Evolutionary conservation across 2,329 filamentous ascomycete species (phyloP).

Genomic region (Blastomyces gilchristii): DNA sequence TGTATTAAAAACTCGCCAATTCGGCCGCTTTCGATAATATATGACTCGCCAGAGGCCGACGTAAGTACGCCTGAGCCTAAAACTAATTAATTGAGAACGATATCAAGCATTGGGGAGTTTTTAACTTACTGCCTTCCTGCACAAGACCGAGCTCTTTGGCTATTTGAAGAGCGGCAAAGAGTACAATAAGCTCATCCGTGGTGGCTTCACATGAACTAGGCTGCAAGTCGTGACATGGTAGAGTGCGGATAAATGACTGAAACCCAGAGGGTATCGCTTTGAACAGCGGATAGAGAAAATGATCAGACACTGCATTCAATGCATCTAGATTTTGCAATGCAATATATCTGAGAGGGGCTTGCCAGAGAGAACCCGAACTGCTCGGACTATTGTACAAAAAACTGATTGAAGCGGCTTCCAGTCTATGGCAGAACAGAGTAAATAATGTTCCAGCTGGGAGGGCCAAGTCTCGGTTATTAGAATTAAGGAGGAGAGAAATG

Average conservation of each 20-base stretch:
- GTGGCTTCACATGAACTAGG: constrained; percentile 39
- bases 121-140: constrained; percentile 50
- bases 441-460: constrained; percentile 14
- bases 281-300: constrained; percentile 30
- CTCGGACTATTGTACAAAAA: constrained; percentile 5
- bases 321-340: constrained; percentile 28
- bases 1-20: constrained; percentile 32
- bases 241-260: constrained; percentile 44
- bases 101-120: neutral
- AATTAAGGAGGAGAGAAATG: constrained; percentile 14
- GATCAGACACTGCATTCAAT: constrained; percentile 28
- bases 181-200: constrained; percentile 48
- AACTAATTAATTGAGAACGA: neutral
- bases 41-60: neutral
- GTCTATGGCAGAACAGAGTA: constrained; percentile 13
- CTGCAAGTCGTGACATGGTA: constrained; percentile 45
- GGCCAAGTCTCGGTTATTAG: constrained; percentile 13
- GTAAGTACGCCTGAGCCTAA: neutral
- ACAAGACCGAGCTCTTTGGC: constrained; percentile 62
- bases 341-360: constrained; percentile 27
- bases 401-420: constrained; percentile 9
- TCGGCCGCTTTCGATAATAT: constrained; percentile 28
- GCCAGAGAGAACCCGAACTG: constrained; percentile 26
- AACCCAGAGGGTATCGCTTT: constrained; percentile 27
- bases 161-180: constrained; percentile 57